These are phyloP conservation scores for Coniochaeta prunicola DNA, from an alignment of 2,329 filamentous ascomycete species.

Conservation along the genomic window DNA sequence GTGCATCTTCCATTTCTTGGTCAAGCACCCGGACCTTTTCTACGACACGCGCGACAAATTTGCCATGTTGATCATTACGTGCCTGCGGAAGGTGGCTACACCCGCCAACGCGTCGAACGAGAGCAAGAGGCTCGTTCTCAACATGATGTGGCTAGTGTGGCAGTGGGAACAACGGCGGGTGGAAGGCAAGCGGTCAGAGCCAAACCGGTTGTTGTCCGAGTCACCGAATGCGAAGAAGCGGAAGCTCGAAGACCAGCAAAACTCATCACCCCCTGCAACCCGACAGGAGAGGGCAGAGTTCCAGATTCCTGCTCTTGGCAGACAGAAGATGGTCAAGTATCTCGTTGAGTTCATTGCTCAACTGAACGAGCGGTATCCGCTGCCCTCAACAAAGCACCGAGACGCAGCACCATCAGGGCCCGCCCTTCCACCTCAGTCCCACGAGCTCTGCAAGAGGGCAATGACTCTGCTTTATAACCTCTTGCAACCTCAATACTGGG, in stretches of 20 bases:
- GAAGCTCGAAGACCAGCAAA: slow-evolving; percentile 55
- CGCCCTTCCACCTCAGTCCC: slow-evolving; percentile 45
- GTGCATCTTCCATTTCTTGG: slow-evolving; percentile 94
- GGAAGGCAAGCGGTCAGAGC: slow-evolving; percentile 43
- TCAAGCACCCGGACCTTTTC: slow-evolving; percentile 86
- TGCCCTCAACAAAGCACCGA: slow-evolving; percentile 62
- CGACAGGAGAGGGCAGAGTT: slow-evolving; percentile 57
- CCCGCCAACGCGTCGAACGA: slow-evolving; percentile 82
- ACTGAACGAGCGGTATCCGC: slow-evolving; percentile 75
- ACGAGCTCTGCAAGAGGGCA: slow-evolving; percentile 80
- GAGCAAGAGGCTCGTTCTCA: slow-evolving; percentile 83
- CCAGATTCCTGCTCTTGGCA: slow-evolving; percentile 56
- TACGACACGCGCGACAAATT: slow-evolving; percentile 94
- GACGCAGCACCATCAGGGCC: slow-evolving; percentile 40
- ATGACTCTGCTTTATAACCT: slow-evolving; percentile 77
- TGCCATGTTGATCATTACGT: slow-evolving; percentile 78
- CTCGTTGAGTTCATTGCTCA: slow-evolving; percentile 92
- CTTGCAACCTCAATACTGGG: slow-evolving; percentile 83
- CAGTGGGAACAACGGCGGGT: slow-evolving; percentile 85
- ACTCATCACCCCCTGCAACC: slow-evolving; percentile 46
- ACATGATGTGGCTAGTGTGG: slow-evolving; percentile 86
- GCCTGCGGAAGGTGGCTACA: slow-evolving; percentile 78
- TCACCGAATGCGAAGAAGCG: slow-evolving; percentile 72
- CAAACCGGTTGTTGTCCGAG: slow-evolving; percentile 42
- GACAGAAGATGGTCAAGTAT: slow-evolving; percentile 85